Evolutionary conservation across 768 basidiomycete genomes (phyloP).

Genomic region (Tylopilus rubrobrunneus): DNA sequence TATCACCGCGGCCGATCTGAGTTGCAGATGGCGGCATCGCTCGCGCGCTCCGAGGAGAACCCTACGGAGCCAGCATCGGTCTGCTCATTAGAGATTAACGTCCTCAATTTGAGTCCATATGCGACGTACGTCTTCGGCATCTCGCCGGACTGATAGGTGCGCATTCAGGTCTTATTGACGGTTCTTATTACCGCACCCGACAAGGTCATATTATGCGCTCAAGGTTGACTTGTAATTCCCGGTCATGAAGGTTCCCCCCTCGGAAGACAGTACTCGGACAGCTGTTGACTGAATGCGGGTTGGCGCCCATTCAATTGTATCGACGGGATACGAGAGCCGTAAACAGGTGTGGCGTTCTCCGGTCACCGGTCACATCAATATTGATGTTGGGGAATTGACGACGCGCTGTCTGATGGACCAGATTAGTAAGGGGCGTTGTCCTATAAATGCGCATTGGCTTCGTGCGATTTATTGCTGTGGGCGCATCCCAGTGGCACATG

Average conservation of each 20-base stretch:
- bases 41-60: slow-evolving; percentile 25
- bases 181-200: slow-evolving; percentile 9
- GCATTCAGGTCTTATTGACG: not conserved
- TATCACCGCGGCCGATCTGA: slow-evolving; percentile 28
- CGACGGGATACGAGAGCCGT: not conserved
- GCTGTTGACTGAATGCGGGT: not conserved
- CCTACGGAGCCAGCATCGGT: slow-evolving; percentile 4
- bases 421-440: slow-evolving; percentile 18
- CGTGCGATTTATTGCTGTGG: slow-evolving; percentile 25
- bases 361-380: slow-evolving; percentile 7
- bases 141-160: slow-evolving; percentile 10
- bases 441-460: slow-evolving; percentile 15
- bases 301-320: no score
- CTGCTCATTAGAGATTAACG: slow-evolving; percentile 20
- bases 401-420: slow-evolving; percentile 1
- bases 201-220: slow-evolving; percentile 17
- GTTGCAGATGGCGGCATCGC: not conserved
- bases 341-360: slow-evolving; percentile 20
- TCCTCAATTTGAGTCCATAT: slow-evolving; percentile 9
- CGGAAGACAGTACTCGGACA: not conserved
- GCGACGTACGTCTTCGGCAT: slow-evolving; percentile 6
- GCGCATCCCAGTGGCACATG: slow-evolving; percentile 4
- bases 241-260: slow-evolving; percentile 2
- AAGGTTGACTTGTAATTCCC: slow-evolving; percentile 1
- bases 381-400: slow-evolving; percentile 8